Conservation (phyloP, 306 rosid species). For the Dalbergia cochinchinensis region DNA sequence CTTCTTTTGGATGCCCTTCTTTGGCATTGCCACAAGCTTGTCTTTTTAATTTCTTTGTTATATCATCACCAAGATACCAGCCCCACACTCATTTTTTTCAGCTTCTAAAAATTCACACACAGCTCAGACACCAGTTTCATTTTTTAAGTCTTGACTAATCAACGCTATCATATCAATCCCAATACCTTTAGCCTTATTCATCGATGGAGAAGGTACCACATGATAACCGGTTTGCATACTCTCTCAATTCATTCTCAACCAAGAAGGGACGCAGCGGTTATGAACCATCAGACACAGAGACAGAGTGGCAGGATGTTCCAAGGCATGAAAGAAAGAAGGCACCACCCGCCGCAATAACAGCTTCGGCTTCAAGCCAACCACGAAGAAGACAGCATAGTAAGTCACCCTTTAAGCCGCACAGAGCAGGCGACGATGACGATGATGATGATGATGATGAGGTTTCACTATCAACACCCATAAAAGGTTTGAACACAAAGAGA, state of each 20-base stretch:
- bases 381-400: slow-evolving; percentile 58
- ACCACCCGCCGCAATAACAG: slow-evolving; percentile 39
- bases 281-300: slow-evolving; percentile 91
- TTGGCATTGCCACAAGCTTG: slow-evolving; percentile 17
- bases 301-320: slow-evolving; percentile 71
- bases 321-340: slow-evolving; percentile 56
- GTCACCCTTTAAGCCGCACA: slow-evolving; percentile 67
- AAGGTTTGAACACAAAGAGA: slow-evolving; percentile 49
- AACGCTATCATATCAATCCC: background rate
- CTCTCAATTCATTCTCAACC: slow-evolving; percentile 40
- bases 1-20: slow-evolving; percentile 35
- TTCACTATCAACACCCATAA: slow-evolving; percentile 21
- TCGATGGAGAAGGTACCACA: slow-evolving; percentile 53
- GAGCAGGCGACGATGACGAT: slow-evolving; percentile 36
- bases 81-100: background rate
- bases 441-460: background rate
- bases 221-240: slow-evolving; percentile 35
- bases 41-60: background rate
- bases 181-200: background rate
- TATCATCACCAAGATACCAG: background rate
- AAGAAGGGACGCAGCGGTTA: slow-evolving; percentile 81
- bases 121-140: no score
- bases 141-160: no score
- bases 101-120: no score
- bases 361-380: slow-evolving; percentile 40